Evolutionary conservation across 192 early-diverging fungal genomes (phyloP), one percentile per base, ranked within the genome.

Genomic region (Backusella sp.): DNA sequence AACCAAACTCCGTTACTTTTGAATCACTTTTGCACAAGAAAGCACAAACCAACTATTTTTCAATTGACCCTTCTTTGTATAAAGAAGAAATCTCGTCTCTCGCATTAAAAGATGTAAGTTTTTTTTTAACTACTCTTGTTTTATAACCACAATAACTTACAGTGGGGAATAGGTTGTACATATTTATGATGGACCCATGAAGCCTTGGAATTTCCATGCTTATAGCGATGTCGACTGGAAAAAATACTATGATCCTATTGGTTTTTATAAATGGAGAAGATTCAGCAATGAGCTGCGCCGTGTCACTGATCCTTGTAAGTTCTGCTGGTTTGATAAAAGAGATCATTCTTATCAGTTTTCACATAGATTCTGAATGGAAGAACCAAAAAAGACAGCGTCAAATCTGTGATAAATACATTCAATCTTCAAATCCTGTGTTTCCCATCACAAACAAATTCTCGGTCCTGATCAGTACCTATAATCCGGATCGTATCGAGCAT

Each of bases 401-500:
- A 30, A 26, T 77, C 30, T 77, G 76, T 49, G 76, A 77, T n/a
- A 77, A 66, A n/a, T 73, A 72, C 30, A 2, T 41, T 8, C 66
- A 68, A 11, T 44, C 46, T n/a, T 53, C 23, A 37, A 34, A 23
- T 0, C 11, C 73, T 6, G 39, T 19, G 1, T 79, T 79, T 42
- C 79, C 75, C 2, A 15, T 76, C 32, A 53, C 32, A 0, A 35
- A 72, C 46, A 66, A 73, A 44, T 80, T 80, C 34, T 76, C 79
- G 0, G 79, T 76, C 4, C 30, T 80, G 15, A 32, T 80, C 19
- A 73, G 74, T 56, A 80, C 79, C 6, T 80, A 80, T 35, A 76
- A 80, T 28, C 79, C 79, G 8, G 79, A 80, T 49, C 79, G 79
- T 1, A 76, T 76, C 28, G 74, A 72, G 14, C 71, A 80, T 68